phyloP scores from a whole-genome alignment of 2,329 filamentous ascomycete species.

The Aspergillus caelatus region DNA sequence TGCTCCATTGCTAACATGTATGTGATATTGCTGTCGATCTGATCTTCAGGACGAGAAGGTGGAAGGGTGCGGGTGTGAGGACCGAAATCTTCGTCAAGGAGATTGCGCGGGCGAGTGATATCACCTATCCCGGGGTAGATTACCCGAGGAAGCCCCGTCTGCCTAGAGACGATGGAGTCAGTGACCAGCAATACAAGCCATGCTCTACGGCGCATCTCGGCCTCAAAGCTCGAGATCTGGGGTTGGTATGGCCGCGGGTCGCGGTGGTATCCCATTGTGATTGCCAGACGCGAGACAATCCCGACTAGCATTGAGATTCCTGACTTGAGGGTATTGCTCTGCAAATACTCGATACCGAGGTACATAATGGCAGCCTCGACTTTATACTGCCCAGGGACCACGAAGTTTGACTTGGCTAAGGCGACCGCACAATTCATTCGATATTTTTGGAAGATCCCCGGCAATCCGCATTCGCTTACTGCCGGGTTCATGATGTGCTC shows the following conservation, averaged over 20 bases:
- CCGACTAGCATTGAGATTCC: slow-evolving; percentile 21
- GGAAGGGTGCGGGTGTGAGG: slow-evolving; percentile 36
- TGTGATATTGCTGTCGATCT: slow-evolving; percentile 21
- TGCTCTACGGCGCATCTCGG: slow-evolving; percentile 40
- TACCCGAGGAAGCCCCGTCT: slow-evolving; percentile 39
- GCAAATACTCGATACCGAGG: not conserved
- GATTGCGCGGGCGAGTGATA: slow-evolving; percentile 26
- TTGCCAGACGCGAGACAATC: slow-evolving; percentile 32
- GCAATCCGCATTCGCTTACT: too few species aligned
- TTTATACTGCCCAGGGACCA: not conserved
- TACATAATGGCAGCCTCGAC: not conserved
- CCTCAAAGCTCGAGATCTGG: slow-evolving; percentile 38
- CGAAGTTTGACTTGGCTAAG: not conserved
- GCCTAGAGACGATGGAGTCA: slow-evolving; percentile 42
- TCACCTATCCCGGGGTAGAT: slow-evolving; percentile 26
- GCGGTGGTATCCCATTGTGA: slow-evolving; percentile 45
- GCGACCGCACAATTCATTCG: not conserved
- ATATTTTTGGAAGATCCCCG: not conserved
- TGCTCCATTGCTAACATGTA: slow-evolving; percentile 21
- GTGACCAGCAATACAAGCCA: slow-evolving; percentile 40
- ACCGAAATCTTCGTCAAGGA: slow-evolving; percentile 45
- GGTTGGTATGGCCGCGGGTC: slow-evolving; percentile 36
- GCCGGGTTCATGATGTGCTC: not conserved
- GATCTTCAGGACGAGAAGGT: slow-evolving; percentile 26
- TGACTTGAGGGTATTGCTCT: not conserved